Conservation (phyloP, 805 yeast genomes). For the Kodamaea leandrae region DNA sequence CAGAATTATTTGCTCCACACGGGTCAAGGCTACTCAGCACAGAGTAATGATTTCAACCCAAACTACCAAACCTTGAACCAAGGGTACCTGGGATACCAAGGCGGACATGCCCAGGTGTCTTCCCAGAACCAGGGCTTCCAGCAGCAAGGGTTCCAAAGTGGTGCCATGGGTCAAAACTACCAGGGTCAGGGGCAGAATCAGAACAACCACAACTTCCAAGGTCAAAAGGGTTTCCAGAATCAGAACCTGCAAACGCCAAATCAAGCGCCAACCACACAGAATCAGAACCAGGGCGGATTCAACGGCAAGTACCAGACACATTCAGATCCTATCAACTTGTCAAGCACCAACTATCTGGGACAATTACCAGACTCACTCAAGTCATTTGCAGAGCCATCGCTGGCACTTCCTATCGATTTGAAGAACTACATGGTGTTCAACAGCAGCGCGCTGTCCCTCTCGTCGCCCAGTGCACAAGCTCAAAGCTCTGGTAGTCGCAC, state of each 20-base stretch:
- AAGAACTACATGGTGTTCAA: conserved; percentile 16
- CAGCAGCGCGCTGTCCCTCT: conserved; percentile 19
- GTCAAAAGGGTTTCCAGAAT: conserved; percentile 1
- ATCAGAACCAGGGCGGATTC: conserved; percentile 1
- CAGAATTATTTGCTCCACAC: conserved; percentile 15
- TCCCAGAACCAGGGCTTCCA: background rate
- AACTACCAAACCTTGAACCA: conserved; percentile 9
- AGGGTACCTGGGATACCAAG: background rate
- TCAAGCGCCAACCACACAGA: background rate
- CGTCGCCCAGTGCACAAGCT: conserved; percentile 12
- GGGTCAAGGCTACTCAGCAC: conserved; percentile 5
- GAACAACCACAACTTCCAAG: background rate
- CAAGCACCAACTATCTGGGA: no score
- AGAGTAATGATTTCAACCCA: background rate
- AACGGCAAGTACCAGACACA: background rate
- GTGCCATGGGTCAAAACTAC: background rate
- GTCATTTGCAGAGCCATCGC: conserved; percentile 1
- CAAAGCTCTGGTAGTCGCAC: conserved; percentile 1
- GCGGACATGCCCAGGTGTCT: no score
- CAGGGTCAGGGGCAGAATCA: conserved; percentile 1
- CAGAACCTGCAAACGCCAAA: conserved; percentile 1
- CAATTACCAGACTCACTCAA: background rate
- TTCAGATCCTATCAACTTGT: background rate
- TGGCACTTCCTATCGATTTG: conserved; percentile 15
- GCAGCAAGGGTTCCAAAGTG: background rate